Conservation (phyloP, 2,329 filamentous ascomycete species). For the Aspergillus proliferans region DNA sequence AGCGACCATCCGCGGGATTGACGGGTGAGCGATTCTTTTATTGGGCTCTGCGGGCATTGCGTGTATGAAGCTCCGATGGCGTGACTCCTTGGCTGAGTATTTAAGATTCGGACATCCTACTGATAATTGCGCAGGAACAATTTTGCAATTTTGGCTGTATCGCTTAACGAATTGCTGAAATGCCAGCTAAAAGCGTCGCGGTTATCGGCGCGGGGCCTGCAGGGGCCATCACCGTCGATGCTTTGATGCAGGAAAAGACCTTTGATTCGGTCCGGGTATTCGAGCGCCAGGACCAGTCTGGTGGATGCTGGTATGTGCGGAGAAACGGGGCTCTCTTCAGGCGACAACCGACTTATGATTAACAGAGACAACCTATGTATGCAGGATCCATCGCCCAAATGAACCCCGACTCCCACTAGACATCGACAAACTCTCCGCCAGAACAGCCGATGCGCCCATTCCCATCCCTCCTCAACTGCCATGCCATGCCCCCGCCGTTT, state of each 20-base stretch:
- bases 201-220: constrained; percentile 58
- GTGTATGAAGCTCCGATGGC: neutral
- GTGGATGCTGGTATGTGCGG: constrained; percentile 54
- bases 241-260: constrained; percentile 51
- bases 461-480: constrained; percentile 46
- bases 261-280: constrained; percentile 58
- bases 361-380: neutral
- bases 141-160: neutral
- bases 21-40: neutral
- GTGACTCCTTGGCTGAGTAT: neutral
- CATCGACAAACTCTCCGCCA: constrained; percentile 42
- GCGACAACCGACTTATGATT: neutral
- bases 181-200: constrained; percentile 41
- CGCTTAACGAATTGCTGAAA: neutral
- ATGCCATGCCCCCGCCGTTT: constrained; percentile 36
- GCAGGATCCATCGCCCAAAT: constrained; percentile 26
- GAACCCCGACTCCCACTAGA: constrained; percentile 39
- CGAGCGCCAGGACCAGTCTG: constrained; percentile 53
- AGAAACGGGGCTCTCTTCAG: neutral
- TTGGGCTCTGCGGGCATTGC: neutral
- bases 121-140: neutral
- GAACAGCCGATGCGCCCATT: constrained; percentile 47
- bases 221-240: constrained; percentile 56
- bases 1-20: neutral
- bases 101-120: neutral